Base-by-base conservation (phyloP, 805 yeast genomes). In the Henningerozyma blattae region DNA sequence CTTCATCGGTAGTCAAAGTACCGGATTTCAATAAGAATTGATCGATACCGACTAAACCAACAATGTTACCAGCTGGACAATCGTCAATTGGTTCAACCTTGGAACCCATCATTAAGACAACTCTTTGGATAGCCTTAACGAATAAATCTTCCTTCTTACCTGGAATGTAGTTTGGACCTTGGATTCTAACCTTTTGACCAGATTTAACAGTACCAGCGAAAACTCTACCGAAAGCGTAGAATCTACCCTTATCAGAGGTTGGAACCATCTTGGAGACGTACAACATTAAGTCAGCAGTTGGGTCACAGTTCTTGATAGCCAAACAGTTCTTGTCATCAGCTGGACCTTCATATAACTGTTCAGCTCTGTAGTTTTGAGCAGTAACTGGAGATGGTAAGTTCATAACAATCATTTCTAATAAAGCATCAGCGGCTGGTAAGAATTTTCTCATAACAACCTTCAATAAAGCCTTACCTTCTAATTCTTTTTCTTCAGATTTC, bases 201-300 rank as follows among this genome's bases (percentile, higher is more conserved):
- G 95, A 83, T 67, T 70, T 82, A 62, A 89, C 95, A 61, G 97
- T 87, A 85, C 97, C 97, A 57, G 96, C 82, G 75, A 87, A 87
- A 65, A 87, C 96, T 77, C 97, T 89, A 70, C 97, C 97, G 75
- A 87, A 89, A 62, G 97, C 97, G 80, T 85, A 87, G 94, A 87
- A 87, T 75, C 97, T 85, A 78, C 97, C 97, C 77, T 87, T 89
- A 70, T 87, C 97, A 56, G 96, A 87, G 65, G 97, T 87, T 69
- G 97, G 97, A 54, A 87, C 96, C 97, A 87, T 87, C 94, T 87
- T 87, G 70, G 97, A 89, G 61, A 87, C 89, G 85, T 87, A 87
- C 64, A 87, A 77, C 97, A 87, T 87, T 62, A 87, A 80, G 64
- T 87, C 96, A 56, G 93, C 94, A 60, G 68, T 78, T 61, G 97